Evolutionary conservation across 2,329 filamentous ascomycete genomes (phyloP).

Genomic region (Colletotrichum noveboracense): DNA sequence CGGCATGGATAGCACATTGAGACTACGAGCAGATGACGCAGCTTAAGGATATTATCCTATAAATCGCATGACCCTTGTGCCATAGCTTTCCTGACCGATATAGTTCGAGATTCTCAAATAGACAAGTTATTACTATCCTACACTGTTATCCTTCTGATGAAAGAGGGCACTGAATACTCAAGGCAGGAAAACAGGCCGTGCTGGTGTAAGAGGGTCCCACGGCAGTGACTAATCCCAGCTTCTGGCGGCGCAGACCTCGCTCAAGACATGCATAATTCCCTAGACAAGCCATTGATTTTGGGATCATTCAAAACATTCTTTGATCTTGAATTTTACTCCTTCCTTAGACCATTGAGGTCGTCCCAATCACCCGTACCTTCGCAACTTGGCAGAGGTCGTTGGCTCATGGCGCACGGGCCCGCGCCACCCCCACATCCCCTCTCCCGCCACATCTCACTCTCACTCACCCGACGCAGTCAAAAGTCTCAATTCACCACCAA

Average conservation of each 20-base stretch:
- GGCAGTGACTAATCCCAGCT: fast-evolving
- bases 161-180: neutral
- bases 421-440: neutral
- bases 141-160: neutral
- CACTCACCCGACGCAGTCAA: neutral
- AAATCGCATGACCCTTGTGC: neutral
- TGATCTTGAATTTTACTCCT: neutral
- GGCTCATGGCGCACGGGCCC: neutral
- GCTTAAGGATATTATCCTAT: neutral
- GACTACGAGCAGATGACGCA: neutral
- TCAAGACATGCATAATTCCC: neutral
- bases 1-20: neutral
- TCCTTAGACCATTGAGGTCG: neutral
- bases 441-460: neutral
- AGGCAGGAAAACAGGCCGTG: neutral
- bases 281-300: neutral
- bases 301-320: neutral
- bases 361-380: neutral
- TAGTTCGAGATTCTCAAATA: neutral
- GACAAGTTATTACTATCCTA: neutral
- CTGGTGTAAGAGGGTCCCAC: neutral
- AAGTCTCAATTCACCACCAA: neutral
- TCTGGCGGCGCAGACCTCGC: neutral
- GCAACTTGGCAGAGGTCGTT: neutral
- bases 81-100: fast-evolving